Evolutionary conservation across 1,139 yeast species (phyloP).

Genomic region (Suhomyces anneliseae): DNA sequence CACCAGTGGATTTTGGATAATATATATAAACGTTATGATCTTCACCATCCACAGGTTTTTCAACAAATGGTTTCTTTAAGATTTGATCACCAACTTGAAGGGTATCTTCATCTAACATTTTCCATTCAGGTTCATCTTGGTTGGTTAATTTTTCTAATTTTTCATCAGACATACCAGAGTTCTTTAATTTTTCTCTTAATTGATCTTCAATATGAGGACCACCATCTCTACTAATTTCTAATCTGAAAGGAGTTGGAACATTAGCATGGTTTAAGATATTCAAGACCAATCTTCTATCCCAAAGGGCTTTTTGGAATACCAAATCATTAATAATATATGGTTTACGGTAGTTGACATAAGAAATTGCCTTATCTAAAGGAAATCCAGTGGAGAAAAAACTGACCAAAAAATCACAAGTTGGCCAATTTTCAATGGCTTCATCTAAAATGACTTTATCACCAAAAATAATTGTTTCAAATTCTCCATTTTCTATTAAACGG

Average conservation of each 20-base stretch:
- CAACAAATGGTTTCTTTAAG: conserved; percentile 89
- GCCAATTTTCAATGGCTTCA: conserved; percentile 95
- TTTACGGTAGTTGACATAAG: conserved; percentile 83
- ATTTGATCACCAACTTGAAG: conserved; percentile 71
- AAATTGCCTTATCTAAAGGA: conserved; percentile 93
- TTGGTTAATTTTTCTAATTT: conserved; percentile 63
- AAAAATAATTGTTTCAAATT: conserved; percentile 93
- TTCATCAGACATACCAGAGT: conserved; percentile 37
- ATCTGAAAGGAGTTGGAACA: conserved; percentile 85
- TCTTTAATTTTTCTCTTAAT: conserved; percentile 47
- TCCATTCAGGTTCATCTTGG: conserved; percentile 77
- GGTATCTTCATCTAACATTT: conserved; percentile 88
- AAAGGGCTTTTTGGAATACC: conserved; percentile 84
- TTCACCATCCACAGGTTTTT: conserved; percentile 98
- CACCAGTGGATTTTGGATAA: conserved; percentile 86
- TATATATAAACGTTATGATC: conserved; percentile 96
- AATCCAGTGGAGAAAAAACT: conserved; percentile 95
- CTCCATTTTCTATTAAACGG: conserved; percentile 87
- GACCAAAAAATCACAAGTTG: conserved; percentile 92
- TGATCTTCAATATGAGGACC: conserved; percentile 81
- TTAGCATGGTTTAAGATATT: conserved; percentile 75
- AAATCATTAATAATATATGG: conserved; percentile 90
- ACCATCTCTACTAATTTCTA: conserved; percentile 93
- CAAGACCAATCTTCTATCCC: conserved; percentile 94
- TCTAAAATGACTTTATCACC: conserved; percentile 97